phyloP scores from a whole-genome alignment of 2,329 filamentous ascomycete genomes.

The Colletotrichum musae region DNA sequence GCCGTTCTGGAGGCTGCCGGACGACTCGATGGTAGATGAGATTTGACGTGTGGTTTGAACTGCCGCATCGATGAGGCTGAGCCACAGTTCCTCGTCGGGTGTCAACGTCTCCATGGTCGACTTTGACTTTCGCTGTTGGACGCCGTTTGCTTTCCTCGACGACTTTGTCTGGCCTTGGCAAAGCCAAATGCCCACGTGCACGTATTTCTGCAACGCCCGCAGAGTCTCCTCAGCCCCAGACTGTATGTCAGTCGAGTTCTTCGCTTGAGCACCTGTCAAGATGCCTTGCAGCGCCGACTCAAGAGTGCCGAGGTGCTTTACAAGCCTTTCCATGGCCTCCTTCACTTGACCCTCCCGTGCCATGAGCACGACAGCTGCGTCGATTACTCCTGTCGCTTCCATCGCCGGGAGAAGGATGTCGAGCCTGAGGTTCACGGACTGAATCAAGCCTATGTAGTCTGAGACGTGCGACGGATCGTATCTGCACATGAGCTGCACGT shows the following conservation, averaged over 20 bases:
- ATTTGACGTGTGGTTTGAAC: constrained; percentile 76
- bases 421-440: constrained; percentile 79
- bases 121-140: constrained; percentile 66
- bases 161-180: constrained; percentile 88
- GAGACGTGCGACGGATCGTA: constrained; percentile 88
- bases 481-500: constrained; percentile 91
- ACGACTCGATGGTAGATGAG: constrained; percentile 67
- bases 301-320: constrained; percentile 84
- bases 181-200: constrained; percentile 94
- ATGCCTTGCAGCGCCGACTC: constrained; percentile 84
- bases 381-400: constrained; percentile 90
- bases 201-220: constrained; percentile 87
- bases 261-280: constrained; percentile 72
- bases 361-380: constrained; percentile 93
- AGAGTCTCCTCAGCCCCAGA: constrained; percentile 82
- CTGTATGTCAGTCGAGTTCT: constrained; percentile 66
- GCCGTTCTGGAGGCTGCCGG: constrained; percentile 38
- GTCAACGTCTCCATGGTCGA: constrained; percentile 61
- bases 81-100: constrained; percentile 70
- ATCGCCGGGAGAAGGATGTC: constrained; percentile 87
- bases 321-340: constrained; percentile 86
- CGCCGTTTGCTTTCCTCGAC: constrained; percentile 59
- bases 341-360: constrained; percentile 87
- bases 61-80: constrained; percentile 72
- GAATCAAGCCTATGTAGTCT: constrained; percentile 83